phyloP scores from a whole-genome alignment of 805 yeast species.

The Wickerhamomyces tratensis region DNA sequence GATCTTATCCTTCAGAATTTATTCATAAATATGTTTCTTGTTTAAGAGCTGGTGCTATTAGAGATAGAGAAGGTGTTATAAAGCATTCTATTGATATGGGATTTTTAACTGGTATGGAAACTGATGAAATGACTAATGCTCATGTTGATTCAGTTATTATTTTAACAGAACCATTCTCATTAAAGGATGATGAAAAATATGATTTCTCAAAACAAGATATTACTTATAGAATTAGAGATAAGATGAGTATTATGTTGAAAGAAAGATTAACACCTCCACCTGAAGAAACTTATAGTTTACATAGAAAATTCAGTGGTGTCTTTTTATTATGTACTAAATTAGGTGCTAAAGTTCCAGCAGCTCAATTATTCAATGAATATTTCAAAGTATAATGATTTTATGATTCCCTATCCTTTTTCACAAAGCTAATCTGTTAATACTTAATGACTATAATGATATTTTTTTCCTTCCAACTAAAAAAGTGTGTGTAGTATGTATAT shows the following conservation, averaged over 20 bases:
- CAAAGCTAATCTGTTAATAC: too few species aligned
- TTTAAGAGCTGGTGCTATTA: constrained; percentile 62
- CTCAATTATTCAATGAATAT: constrained; percentile 63
- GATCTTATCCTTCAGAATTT: constrained; percentile 65
- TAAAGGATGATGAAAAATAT: constrained; percentile 39
- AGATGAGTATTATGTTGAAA: constrained; percentile 80
- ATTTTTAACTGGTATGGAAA: constrained; percentile 85
- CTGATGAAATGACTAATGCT: constrained; percentile 79
- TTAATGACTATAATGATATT: too few species aligned
- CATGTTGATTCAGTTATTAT: constrained; percentile 87
- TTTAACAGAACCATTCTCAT: constrained; percentile 85
- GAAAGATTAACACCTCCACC: constrained; percentile 96
- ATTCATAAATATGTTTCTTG: constrained; percentile 59
- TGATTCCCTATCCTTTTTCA: too few species aligned
- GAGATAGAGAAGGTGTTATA: constrained; percentile 57
- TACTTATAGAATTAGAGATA: constrained; percentile 84
- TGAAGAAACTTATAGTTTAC: constrained; percentile 95
- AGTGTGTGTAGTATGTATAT: too few species aligned
- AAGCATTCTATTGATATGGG: constrained; percentile 67
- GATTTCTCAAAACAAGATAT: constrained; percentile 83
- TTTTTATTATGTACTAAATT: constrained; percentile 82
- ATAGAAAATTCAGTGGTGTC: constrained; percentile 91
- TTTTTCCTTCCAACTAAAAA: too few species aligned
- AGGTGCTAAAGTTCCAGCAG: constrained; percentile 76
- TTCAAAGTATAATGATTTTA: constrained; percentile 21